Base-by-base conservation (phyloP, 2,329 filamentous ascomycete genomes). In the Tolypocladium guangdongense region DNA sequence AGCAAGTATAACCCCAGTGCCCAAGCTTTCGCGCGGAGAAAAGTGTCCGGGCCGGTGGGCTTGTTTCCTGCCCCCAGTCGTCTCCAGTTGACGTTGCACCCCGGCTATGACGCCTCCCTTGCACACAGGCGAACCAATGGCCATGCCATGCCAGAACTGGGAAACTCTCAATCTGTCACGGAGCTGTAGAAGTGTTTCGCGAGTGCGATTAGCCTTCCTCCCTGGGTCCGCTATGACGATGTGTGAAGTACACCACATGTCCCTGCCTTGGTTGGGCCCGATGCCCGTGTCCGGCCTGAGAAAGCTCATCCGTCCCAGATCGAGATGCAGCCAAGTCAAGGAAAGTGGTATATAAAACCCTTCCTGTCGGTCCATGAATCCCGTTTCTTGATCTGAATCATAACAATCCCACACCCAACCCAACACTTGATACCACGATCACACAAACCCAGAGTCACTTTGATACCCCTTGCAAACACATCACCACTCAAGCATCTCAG, bases 31-130 rank as follows among this genome's bases (percentile, higher is more conserved):
- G 22, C n/a, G 24, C 48, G 48, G 48, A 38, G 24, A 10, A 5
- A 46, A 50, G 45, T 53, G 56, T 57, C 53, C 56, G 56, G 53
- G 49, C 24, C 22, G 41, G 24, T 46, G 24, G n/a, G 22, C 41
- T 46, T 46, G 41, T 46, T 46, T 27, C 12, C 22, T 2, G 2
- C 35, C 12, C 4, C 36, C 33, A 12, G 14, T 27, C 22, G 12
- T 16, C 20, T n/a, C 27, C 46, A 11, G 32, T 27, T 24, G 37
- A 46, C 50, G 50, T 52, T 20, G 38, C 18, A 41, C 14, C 50
- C 50, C 12, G 32, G 50, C 37, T 51, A 52, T 52, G 50, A 52
- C 50, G 50, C 50, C 43, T 35, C 50, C 14, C 16, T 14, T 12
- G 7, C 6, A 3, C 35, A 7, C 35, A 16, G 14, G 35, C 35